Conservation (phyloP, 2,329 filamentous ascomycete genomes). For the Alternaria atra region DNA sequence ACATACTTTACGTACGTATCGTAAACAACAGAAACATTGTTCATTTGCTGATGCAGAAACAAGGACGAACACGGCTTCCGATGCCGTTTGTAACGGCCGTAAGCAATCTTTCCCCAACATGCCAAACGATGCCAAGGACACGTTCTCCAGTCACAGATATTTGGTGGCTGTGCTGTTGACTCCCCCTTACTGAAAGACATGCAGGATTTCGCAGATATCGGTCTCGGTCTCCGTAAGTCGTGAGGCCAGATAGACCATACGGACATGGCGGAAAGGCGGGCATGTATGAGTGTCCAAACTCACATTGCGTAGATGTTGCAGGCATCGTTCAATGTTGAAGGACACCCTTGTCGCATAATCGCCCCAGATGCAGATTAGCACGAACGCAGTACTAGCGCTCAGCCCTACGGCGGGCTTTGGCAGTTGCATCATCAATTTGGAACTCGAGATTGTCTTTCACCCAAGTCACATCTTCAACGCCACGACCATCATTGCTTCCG, state of each 20-base stretch:
- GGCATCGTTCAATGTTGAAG: not conserved
- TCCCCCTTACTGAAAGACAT: not conserved
- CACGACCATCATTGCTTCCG: not conserved
- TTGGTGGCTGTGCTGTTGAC: too few relatives aligned
- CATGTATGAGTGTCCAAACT: not conserved
- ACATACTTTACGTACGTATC: not conserved
- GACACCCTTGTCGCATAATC: not conserved
- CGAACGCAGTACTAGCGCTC: slow-evolving; percentile 7
- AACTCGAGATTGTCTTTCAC: slow-evolving; percentile 1
- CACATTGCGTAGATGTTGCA: not conserved
- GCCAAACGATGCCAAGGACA: too few relatives aligned
- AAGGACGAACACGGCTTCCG: not conserved
- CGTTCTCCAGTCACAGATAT: too few relatives aligned
- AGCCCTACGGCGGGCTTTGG: slow-evolving; percentile 8
- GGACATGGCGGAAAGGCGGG: not conserved
- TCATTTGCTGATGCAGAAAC: not conserved
- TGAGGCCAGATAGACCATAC: not conserved
- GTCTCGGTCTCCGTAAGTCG: not conserved
- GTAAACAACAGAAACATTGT: not conserved
- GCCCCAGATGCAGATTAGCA: not conserved
- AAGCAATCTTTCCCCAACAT: not conserved
- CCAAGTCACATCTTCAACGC: not conserved
- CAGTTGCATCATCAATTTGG: slow-evolving; percentile 23
- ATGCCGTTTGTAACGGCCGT: slow-evolving; percentile 3
- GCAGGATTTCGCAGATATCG: not conserved